Evolutionary conservation across 106 monocot genomes (phyloP).

Genomic region (Acanthochlamys bracteata): DNA sequence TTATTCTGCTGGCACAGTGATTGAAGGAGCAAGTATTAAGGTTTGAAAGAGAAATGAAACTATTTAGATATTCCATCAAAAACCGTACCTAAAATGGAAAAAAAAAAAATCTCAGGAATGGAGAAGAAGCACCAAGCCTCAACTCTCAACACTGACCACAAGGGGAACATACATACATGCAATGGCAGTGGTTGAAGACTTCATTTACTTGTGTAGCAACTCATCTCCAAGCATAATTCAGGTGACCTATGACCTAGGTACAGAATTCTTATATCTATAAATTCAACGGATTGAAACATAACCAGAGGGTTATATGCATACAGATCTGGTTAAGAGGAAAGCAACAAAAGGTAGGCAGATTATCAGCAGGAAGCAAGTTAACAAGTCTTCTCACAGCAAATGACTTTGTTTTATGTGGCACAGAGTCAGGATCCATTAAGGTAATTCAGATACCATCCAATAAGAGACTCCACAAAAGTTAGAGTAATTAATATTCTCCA

Average conservation of each 20-base stretch:
- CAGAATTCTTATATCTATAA: neutral
- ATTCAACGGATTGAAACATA: neutral
- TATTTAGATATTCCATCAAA: neutral
- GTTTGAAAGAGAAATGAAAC: slow-evolving; percentile 16
- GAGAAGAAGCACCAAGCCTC: slow-evolving; percentile 45
- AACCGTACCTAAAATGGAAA: slow-evolving; percentile 16
- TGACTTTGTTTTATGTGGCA: slow-evolving; percentile 81
- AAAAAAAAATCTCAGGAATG: slow-evolving; percentile 74
- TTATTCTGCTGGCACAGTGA: slow-evolving; percentile 50
- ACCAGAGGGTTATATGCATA: neutral
- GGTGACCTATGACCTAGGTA: slow-evolving; percentile 27
- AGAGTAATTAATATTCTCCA: no score
- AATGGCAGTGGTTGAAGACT: slow-evolving; percentile 86
- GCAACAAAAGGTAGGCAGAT: slow-evolving; percentile 83
- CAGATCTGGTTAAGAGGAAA: slow-evolving; percentile 88
- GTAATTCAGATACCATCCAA: no score
- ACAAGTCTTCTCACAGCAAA: slow-evolving; percentile 74
- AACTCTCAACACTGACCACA: slow-evolving; percentile 31
- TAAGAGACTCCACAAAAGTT: no score
- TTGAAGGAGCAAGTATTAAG: slow-evolving; percentile 80
- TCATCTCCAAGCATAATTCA: slow-evolving; percentile 71
- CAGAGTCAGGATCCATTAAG: slow-evolving; percentile 85
- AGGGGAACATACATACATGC: slow-evolving; percentile 45
- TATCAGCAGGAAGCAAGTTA: slow-evolving; percentile 89
- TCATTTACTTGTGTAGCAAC: slow-evolving; percentile 66